Percentiles rank a stretch among this genome's conserved stretches.
Evolutionary conservation across 176 grass and related monocot genomes (phyloP).

Genomic region (Carex littledalei): DNA sequence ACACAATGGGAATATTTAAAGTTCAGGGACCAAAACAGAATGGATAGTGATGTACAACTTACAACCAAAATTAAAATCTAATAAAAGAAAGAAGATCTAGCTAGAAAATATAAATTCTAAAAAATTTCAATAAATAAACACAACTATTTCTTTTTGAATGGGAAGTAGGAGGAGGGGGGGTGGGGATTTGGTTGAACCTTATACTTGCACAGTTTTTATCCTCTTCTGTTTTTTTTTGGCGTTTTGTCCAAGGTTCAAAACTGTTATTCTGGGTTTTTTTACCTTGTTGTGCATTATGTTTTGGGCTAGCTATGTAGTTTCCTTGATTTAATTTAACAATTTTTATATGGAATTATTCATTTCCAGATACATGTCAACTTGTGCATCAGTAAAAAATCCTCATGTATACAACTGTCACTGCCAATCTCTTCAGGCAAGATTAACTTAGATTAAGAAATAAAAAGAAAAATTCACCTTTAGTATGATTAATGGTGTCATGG

Average conservation of each 20-base stretch:
- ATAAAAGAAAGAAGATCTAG: not conserved
- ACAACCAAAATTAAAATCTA: not conserved
- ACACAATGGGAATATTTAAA: not conserved
- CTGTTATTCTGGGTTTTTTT: not conserved
- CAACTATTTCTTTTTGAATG: too few species aligned
- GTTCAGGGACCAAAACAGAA: not conserved
- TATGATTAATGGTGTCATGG: slow-evolving; percentile 73
- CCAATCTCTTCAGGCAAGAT: not conserved
- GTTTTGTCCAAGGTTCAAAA: not conserved
- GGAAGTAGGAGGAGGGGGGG: too few species aligned
- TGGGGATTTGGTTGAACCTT: not conserved
- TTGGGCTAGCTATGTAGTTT: not conserved
- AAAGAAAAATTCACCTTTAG: slow-evolving; percentile 38
- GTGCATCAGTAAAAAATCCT: not conserved
- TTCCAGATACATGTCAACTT: not conserved
- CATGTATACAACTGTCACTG: not conserved
- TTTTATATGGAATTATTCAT: not conserved
- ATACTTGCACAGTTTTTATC: not conserved
- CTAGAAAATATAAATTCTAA: not conserved
- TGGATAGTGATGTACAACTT: not conserved
- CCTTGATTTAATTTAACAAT: not conserved
- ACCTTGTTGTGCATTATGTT: not conserved
- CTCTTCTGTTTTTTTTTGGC: not conserved
- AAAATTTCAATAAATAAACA: too few species aligned
- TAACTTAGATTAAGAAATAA: not conserved